A percentile compares a stretch with the other conserved stretches of the same genome.
Evolutionary conservation across 2,329 filamentous ascomycete species (phyloP).

Genomic region (Colletotrichum magnum): DNA sequence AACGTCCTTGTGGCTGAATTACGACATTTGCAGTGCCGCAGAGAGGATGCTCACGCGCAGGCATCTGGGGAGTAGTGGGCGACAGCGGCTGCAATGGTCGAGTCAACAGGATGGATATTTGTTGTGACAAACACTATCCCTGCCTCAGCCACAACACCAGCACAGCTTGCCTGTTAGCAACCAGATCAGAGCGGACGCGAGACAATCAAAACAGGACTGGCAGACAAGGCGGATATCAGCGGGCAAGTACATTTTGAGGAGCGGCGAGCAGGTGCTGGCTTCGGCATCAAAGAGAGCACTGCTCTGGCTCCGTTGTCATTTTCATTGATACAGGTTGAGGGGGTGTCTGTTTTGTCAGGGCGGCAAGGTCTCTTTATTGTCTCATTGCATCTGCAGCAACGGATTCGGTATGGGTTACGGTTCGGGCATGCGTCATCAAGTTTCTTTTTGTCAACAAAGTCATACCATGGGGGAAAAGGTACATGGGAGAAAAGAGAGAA

Average conservation of each 20-base stretch:
- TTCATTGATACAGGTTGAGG: conserved; percentile 21
- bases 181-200: background rate
- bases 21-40: background rate
- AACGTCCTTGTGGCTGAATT: background rate
- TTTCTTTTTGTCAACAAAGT: conserved; percentile 34
- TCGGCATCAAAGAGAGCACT: conserved; percentile 9
- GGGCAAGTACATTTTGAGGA: conserved; percentile 10
- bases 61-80: too few relatives aligned
- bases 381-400: conserved; percentile 40
- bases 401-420: conserved; percentile 38
- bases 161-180: background rate
- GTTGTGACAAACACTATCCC: conserved; percentile 19
- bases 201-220: background rate
- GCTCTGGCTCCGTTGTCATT: conserved; percentile 20
- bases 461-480: conserved; percentile 34
- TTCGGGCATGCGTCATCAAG: conserved; percentile 37
- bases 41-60: background rate
- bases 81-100: background rate
- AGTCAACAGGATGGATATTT: conserved; percentile 25
- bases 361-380: conserved; percentile 36
- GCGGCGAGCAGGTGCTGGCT: conserved; percentile 8
- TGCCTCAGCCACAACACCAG: conserved; percentile 9
- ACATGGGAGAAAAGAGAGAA: conserved; percentile 16
- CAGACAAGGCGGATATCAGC: conserved; percentile 11
- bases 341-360: conserved; percentile 33